Conservation (phyloP, 2,329 filamentous ascomycete species). For the Sarocladium kiliense region DNA sequence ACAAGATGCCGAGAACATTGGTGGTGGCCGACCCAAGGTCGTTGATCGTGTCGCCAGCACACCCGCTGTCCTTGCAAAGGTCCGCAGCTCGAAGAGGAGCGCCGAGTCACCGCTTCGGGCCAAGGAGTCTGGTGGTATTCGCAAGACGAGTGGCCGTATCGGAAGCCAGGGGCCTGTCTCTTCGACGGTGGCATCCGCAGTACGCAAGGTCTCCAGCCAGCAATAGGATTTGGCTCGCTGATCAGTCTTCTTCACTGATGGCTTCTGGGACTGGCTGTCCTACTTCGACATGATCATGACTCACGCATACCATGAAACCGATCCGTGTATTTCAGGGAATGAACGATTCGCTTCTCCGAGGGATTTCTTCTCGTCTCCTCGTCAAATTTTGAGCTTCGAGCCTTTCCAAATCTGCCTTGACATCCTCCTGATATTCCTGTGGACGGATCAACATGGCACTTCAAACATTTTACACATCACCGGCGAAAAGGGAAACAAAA, state of each 20-base stretch:
- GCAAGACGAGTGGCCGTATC: slow-evolving; percentile 62
- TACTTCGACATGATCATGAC: slow-evolving; percentile 4
- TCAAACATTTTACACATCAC: not conserved
- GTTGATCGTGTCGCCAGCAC: slow-evolving; percentile 52
- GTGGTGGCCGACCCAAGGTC: slow-evolving; percentile 52
- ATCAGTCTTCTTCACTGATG: not conserved
- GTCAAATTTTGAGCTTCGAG: not conserved
- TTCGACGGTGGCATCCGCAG: slow-evolving; percentile 37
- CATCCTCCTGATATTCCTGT: not conserved
- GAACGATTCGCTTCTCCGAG: slow-evolving; percentile 1
- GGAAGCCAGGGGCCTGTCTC: slow-evolving; percentile 49
- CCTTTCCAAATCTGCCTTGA: not conserved
- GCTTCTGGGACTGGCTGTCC: not conserved
- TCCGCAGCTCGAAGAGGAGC: slow-evolving; percentile 55
- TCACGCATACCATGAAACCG: slow-evolving; percentile 8
- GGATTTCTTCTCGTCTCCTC: not conserved
- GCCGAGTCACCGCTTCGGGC: slow-evolving; percentile 44
- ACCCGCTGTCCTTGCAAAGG: slow-evolving; percentile 56
- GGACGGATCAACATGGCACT: not conserved
- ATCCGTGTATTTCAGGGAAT: slow-evolving; percentile 7
- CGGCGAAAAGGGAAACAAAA: not conserved
- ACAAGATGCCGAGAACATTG: slow-evolving; percentile 68
- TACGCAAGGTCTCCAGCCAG: slow-evolving; percentile 45
- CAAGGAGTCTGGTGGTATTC: slow-evolving; percentile 49
- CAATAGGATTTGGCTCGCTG: not conserved